These are phyloP conservation scores for Parathielavia hyrcaniae DNA, from an alignment of 495 filamentous ascomycete genomes.

Conservation along the genomic window DNA sequence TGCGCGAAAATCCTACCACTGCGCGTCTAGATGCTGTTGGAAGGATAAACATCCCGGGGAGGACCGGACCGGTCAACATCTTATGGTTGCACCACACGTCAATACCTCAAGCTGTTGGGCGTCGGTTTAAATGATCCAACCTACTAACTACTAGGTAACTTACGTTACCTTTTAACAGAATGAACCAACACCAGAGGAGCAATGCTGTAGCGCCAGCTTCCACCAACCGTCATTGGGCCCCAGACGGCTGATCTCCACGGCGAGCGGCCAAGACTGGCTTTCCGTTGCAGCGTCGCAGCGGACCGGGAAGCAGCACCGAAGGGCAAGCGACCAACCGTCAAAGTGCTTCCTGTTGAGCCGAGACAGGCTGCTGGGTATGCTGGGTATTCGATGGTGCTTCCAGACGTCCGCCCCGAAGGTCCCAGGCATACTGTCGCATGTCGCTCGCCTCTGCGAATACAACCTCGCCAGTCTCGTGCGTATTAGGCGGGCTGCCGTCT, in stretches of 20 bases:
- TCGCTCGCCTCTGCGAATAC: conserved; percentile 10
- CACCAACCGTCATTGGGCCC: neutral
- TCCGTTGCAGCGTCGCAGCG: conserved; percentile 11
- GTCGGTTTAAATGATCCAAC: conserved; percentile 12
- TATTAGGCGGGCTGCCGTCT: conserved; percentile 19
- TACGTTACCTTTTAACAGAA: conserved; percentile 5
- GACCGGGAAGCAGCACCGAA: conserved; percentile 13
- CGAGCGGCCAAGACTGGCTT: neutral
- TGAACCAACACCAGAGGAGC: conserved; percentile 9
- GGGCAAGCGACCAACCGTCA: conserved; percentile 8
- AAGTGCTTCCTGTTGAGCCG: conserved; percentile 12
- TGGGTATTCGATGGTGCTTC: conserved; percentile 19
- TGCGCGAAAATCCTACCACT: neutral
- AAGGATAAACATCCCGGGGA: conserved; percentile 1
- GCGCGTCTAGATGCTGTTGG: neutral
- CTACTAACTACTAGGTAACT: conserved; percentile 1
- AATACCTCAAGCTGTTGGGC: conserved; percentile 14
- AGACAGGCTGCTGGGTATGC: conserved; percentile 16
- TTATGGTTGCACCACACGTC: conserved; percentile 18
- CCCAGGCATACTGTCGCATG: conserved; percentile 13
- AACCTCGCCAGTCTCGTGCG: conserved; percentile 17
- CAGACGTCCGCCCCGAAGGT: conserved; percentile 15
- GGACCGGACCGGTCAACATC: conserved; percentile 12
- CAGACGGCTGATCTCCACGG: neutral
- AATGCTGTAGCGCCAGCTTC: conserved; percentile 5